A percentile compares a stretch with the other conserved stretches of the same genome.
These are phyloP conservation scores for Entoloma clypeatum DNA, from an alignment of 1,284 basidiomycete species.

Conservation along the genomic window DNA sequence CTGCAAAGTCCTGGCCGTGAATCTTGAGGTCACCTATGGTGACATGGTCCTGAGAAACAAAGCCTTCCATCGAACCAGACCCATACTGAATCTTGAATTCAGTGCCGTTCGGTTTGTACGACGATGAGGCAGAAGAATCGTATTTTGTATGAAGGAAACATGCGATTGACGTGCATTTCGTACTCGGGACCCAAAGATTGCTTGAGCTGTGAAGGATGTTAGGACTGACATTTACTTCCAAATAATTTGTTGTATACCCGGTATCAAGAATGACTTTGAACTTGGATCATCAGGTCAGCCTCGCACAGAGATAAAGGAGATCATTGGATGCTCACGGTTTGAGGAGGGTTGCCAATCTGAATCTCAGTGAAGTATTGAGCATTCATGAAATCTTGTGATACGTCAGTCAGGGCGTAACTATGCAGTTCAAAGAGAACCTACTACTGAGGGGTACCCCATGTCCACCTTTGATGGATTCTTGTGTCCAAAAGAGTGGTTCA, in stretches of 20 bases:
- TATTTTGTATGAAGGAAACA: constrained; percentile 98
- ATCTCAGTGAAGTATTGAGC: constrained; percentile 97
- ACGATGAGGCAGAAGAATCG: constrained; percentile 77
- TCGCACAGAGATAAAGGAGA: constrained; percentile 9
- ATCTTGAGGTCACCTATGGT: constrained; percentile 84
- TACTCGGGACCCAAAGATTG: constrained; percentile 93
- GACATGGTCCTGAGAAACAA: constrained; percentile 85
- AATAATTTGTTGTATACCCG: constrained; percentile 43
- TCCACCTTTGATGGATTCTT: constrained; percentile 74
- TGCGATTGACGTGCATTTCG: constrained; percentile 89
- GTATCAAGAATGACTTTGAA: constrained; percentile 90
- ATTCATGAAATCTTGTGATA: constrained; percentile 83
- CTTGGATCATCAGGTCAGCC: constrained; percentile 24
- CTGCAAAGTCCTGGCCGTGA: constrained; percentile 86
- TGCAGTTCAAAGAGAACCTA: constrained; percentile 40
- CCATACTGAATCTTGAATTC: constrained; percentile 95
- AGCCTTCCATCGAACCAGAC: constrained; percentile 95
- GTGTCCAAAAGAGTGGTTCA: constrained; percentile 78
- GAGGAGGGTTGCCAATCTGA: constrained; percentile 75
- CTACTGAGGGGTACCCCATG: constrained; percentile 90
- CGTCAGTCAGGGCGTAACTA: constrained; percentile 6
- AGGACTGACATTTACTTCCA: constrained; percentile 6
- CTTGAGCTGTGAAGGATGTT: constrained; percentile 54
- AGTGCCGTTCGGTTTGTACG: constrained; percentile 91
- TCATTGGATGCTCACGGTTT: constrained; percentile 45